phyloP scores from a whole-genome alignment of 2,329 filamentous ascomycete species.

The Ophiostoma novo-ulmi region DNA sequence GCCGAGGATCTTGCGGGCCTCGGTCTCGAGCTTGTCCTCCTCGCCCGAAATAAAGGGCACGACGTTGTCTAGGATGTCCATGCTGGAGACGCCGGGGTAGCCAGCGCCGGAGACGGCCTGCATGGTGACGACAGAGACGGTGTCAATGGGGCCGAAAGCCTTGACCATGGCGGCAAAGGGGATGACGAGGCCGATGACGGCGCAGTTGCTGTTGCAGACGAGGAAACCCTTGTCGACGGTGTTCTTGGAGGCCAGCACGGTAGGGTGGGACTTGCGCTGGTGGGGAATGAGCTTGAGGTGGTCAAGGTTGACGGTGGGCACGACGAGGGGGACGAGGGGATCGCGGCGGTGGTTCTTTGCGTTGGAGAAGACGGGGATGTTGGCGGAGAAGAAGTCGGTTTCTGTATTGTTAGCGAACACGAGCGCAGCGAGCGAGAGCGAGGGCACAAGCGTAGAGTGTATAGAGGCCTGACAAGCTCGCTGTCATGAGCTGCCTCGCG shows the following conservation, averaged over 20 bases:
- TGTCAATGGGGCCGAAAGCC: constrained; percentile 75
- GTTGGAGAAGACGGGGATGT: constrained; percentile 93
- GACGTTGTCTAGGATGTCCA: constrained; percentile 96
- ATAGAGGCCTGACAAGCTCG: too few species aligned
- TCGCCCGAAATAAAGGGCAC: constrained; percentile 90
- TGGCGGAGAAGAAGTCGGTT: constrained; percentile 81
- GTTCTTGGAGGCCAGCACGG: constrained; percentile 17
- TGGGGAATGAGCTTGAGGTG: constrained; percentile 87
- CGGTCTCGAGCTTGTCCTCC: constrained; percentile 92
- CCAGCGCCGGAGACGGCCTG: constrained; percentile 92
- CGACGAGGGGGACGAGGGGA: constrained; percentile 84
- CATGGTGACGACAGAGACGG: constrained; percentile 77
- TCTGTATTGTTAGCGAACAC: constrained; percentile 36
- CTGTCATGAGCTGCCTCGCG: too few species aligned
- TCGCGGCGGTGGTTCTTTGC: constrained; percentile 95
- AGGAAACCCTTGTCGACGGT: constrained; percentile 75
- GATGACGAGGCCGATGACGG: constrained; percentile 91
- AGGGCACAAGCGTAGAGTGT: neutral
- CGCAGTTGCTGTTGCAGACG: constrained; percentile 97
- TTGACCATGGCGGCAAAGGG: constrained; percentile 87
- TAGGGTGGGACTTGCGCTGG: constrained; percentile 65
- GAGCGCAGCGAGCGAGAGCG: neutral
- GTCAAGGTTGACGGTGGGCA: constrained; percentile 86
- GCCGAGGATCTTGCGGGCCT: constrained; percentile 92
- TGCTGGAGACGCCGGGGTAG: constrained; percentile 81